phyloP scores from a whole-genome alignment of 495 filamentous ascomycete species.

The Aspergillus leporis region DNA sequence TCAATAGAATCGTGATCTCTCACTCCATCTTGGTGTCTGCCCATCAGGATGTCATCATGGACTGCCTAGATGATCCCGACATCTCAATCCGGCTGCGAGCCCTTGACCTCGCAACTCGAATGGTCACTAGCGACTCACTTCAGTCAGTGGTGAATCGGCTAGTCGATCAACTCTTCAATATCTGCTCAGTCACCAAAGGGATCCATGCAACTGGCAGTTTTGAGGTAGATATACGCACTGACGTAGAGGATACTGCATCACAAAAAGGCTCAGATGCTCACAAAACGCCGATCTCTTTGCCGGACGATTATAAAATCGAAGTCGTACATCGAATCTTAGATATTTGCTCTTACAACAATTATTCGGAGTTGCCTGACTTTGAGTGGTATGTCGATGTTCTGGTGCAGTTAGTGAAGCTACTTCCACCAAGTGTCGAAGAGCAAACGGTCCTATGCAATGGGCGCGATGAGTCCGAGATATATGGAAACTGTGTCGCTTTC shows the following conservation, averaged over 20 bases:
- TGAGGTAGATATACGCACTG: conserved; percentile 8
- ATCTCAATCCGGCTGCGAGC: conserved; percentile 95
- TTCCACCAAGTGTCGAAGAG: conserved; percentile 41
- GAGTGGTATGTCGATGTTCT: conserved; percentile 94
- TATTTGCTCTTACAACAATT: conserved; percentile 91
- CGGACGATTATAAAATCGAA: conserved; percentile 77
- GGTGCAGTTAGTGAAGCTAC: conserved; percentile 73
- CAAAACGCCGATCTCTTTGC: conserved; percentile 47
- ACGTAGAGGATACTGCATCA: conserved; percentile 1
- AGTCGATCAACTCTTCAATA: conserved; percentile 73
- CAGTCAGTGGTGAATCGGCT: conserved; percentile 81
- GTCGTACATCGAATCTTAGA: conserved; percentile 79
- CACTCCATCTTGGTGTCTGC: conserved; percentile 83
- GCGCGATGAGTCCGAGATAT: conserved; percentile 19
- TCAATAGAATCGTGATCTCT: conserved; percentile 87
- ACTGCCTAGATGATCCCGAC: conserved; percentile 92
- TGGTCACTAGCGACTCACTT: conserved; percentile 85
- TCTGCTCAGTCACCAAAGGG: conserved; percentile 30
- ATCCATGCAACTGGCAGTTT: not conserved
- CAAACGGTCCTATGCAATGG: conserved; percentile 22
- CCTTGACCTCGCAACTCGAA: conserved; percentile 84
- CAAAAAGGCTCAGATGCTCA: conserved; percentile 14
- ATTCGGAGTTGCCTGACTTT: conserved; percentile 81
- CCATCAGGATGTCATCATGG: conserved; percentile 93
- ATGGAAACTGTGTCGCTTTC: conserved; percentile 51